Evolutionary conservation across 208 protist genomes (phyloP).

Genomic region (Giardia muris): DNA sequence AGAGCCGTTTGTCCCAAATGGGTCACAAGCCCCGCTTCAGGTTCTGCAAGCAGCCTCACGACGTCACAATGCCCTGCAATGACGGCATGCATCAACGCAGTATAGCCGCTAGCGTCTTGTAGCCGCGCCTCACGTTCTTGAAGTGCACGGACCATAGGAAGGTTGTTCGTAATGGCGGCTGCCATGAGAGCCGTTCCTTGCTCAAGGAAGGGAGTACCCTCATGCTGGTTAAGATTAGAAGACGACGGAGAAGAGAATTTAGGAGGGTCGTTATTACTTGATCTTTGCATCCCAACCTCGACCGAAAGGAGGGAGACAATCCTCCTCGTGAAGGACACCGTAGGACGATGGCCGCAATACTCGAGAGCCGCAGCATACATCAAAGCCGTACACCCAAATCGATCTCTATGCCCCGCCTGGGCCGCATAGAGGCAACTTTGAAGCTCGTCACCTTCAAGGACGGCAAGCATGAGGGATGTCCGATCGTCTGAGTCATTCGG

Average conservation of each 20-base stretch:
- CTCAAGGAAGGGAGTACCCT: neutral
- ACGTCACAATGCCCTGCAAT: neutral
- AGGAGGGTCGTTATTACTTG: too few species aligned
- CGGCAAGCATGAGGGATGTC: neutral
- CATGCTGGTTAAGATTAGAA: too few species aligned
- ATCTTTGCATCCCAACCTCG: neutral
- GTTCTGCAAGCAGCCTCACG: neutral
- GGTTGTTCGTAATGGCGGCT: neutral
- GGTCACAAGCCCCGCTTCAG: neutral
- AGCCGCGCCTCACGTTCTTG: neutral
- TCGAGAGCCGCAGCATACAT: neutral
- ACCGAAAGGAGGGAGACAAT: neutral
- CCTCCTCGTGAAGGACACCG: neutral
- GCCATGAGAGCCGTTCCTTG: neutral
- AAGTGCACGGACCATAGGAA: neutral
- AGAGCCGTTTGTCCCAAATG: neutral
- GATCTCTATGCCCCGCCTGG: neutral
- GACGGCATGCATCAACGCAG: neutral
- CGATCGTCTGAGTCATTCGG: neutral
- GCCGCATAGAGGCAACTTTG: neutral
- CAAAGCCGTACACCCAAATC: neutral
- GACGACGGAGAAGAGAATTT: too few species aligned
- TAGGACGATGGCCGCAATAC: neutral
- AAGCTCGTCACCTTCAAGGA: neutral
- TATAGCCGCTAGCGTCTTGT: neutral